Base-by-base conservation (phyloP, 768 basidiomycete species). In the Dioszegia aurantiaca region DNA sequence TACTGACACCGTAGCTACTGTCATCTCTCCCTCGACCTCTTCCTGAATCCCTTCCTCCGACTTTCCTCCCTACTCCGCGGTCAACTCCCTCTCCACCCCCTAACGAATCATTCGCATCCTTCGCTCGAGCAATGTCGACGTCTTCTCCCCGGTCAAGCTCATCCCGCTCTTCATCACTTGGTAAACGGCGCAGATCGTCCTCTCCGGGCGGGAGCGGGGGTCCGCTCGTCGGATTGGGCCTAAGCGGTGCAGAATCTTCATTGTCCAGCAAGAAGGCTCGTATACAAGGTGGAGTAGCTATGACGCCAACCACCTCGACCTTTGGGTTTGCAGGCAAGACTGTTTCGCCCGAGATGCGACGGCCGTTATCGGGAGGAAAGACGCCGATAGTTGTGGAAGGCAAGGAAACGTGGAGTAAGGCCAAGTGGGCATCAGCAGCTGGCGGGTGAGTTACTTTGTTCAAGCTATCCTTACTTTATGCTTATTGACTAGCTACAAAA, bases 41-140 rank as follows among this genome's bases (percentile, higher is more conserved):
- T 5, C 64, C 69, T 21, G 64, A 63, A 39, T 48, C 52, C 6
- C 60, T 71, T 6, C 69, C 69, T 2, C 55, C 66, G 1, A 68
- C 47, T 2, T 71, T 68, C 55, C 62, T 71, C n/a, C 69, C 67
- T n/a, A 71, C 66, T 1, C 69, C 69, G 6, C 48, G 56, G 10
- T 55, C 64, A 1, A 55, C 66, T 10, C 69, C 69, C 6, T 59
- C 61, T 14, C 56, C 64, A 14, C 51, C 64, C 12, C 52, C 59
- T 3, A 19, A 21, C 9, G 39, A 37, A n/a, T 40, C 58, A 5
- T 56, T 58, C 19, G 45, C 53, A 19, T 17, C 55, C 11, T 55
- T 39, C 30, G 43, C 26, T 12, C 44, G 31, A 51, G 24, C 27
- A 42, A 48, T 41, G 46, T 61, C 23, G 42, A 49, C 62, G 37